These are phyloP conservation scores for Periconia sp. DNA, from an alignment of 2,329 filamentous ascomycete species.

Conservation along the genomic window DNA sequence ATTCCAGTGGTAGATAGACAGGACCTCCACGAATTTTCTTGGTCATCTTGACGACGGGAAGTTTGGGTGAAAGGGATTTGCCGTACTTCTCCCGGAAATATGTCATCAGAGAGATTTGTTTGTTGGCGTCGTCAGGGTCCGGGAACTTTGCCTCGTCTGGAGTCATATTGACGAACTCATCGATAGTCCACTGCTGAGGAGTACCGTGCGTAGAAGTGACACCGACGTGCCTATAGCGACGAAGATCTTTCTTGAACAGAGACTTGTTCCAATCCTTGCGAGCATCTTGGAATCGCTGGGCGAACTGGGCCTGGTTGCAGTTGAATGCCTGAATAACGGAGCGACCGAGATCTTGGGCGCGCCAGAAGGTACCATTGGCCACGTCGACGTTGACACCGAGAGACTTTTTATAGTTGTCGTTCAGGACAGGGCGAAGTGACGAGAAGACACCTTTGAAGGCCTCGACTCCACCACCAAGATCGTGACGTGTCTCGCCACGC, in stretches of 20 bases:
- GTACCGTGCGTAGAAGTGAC: constrained; percentile 44
- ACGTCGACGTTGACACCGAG: constrained; percentile 88
- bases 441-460: constrained; percentile 89
- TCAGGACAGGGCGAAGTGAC: constrained; percentile 74
- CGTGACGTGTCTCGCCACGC: constrained; percentile 48
- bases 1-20: constrained; percentile 59
- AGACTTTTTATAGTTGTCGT: constrained; percentile 53
- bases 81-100: constrained; percentile 60
- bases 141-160: constrained; percentile 51
- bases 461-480: constrained; percentile 68
- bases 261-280: constrained; percentile 29
- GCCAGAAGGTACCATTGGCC: constrained; percentile 89
- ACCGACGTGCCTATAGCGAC: constrained; percentile 45
- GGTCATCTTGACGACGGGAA: constrained; percentile 63
- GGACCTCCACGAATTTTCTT: constrained; percentile 48
- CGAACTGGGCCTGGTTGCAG: constrained; percentile 30
- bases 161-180: constrained; percentile 49
- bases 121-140: constrained; percentile 65
- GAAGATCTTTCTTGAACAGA: constrained; percentile 39
- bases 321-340: constrained; percentile 37
- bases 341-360: constrained; percentile 37
- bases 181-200: constrained; percentile 53
- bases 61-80: constrained; percentile 47
- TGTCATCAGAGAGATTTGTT: constrained; percentile 54
- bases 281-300: constrained; percentile 25